Evolutionary conservation across 768 basidiomycete species (phyloP), one percentile per base, ranked within the genome.

Genomic region (Russula sp.): DNA sequence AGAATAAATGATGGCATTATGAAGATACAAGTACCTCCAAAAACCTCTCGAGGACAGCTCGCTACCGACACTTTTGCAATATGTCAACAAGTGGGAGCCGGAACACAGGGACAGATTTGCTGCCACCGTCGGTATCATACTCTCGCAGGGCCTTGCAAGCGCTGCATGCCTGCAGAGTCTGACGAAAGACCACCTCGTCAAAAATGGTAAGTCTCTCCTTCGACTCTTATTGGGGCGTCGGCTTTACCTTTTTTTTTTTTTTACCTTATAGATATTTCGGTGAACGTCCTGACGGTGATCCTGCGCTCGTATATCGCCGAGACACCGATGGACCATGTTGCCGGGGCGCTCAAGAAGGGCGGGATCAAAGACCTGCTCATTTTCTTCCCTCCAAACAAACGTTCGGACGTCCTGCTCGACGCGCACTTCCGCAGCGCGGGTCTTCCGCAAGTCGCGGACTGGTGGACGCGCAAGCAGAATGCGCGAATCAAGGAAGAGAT

Each of bases 1-100:
- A 68, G 13, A 42, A 63, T 54, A 22, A 24, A 16, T 40, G 40
- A 42, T 20, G 50, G 7, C 16, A 9, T 51, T 11, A 32, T n/a
- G n/a, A 72, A 96, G 94, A 78, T 98, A 98, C 83, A 98, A 98
- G 77, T 99, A 98, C 82, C 91, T 99, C 71, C 96, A 98, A 77
- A 94, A 89, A 76, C 94, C 96, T 50, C 86, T 99, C 54, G 96
- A 98, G 76, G 89, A 87, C 74, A 83, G 81, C 40, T 83, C 91
- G 60, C 82, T 98, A 16, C 92, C 92, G 3, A 82, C 82, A 51
- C 81, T 98, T 55, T 78, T 99, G 64, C 94, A 98, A 76, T 93
- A 94, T 72, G 85, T 88, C 73, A 85, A 92, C 72, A 89, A 89
- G 72, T 98, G 94, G 93, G 76, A 86, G 3, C 74, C 82, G 5